Evolutionary conservation across 495 filamentous ascomycete species (phyloP), one percentile per base, ranked within the genome.

Genomic region (Annulohypoxylon moriforme): DNA sequence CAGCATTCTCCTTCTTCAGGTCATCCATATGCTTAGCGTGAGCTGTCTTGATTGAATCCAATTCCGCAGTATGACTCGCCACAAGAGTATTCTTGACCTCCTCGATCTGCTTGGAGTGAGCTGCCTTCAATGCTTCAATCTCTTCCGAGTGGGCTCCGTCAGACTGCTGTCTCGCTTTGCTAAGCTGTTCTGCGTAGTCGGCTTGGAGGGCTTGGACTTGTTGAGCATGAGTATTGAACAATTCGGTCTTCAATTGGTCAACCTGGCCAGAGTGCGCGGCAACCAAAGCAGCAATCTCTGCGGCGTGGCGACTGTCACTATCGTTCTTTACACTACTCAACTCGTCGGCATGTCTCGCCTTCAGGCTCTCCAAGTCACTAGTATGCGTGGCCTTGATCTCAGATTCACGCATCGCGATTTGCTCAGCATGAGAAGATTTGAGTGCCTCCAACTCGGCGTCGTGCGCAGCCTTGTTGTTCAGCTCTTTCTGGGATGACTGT

Each of bases 161-260:
- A 36, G 72, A 73, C 1, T 75, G 61, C 13, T 64, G 64, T 53
- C 74, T 80, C 20, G 72, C 74, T 53, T 77, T 75, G 16, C 79
- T 74, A 20, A 81, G 70, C 47, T 83, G 72, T 64, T 81, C 75
- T 49, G 79, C 76, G 60, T 84, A 77, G 47, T 69, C 69, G 5
- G 69, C 56, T 61, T 83, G 80, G 14, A 87, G 77, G 57, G 81
- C 75, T 64, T 87, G 83, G 10, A 87, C 50, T 68, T 87, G 81
- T 25, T 77, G 71, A 2, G 78, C 78, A 60, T 87, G 83, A 18
- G 61, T 67, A 24, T 81, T 77, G 49, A 85, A 81, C 11, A 87
- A 62, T 20, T 79, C 79, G 52, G 79, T 79, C 74, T 81, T 84
- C 5, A 79, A 42, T 6, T 78, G 68, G 16, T 78, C 78, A 24